These are phyloP conservation scores for Colletotrichum ledebouriae DNA, from an alignment of 2,329 filamentous ascomycete genomes.

Conservation along the genomic window DNA sequence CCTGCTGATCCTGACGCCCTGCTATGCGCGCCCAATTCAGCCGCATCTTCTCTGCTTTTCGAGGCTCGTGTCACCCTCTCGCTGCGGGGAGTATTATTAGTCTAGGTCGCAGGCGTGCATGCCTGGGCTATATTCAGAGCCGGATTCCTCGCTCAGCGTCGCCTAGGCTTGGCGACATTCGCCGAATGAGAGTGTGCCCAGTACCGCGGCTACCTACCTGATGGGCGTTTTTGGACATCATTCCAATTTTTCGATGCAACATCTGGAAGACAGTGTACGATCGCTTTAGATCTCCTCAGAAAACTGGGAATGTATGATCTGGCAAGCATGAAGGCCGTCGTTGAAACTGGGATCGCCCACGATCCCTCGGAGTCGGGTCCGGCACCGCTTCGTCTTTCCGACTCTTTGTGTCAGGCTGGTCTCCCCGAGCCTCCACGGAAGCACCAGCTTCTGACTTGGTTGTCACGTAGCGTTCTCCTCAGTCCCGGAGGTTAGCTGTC, in stretches of 20 bases:
- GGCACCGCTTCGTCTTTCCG: background rate
- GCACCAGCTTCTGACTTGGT: constrained; percentile 8
- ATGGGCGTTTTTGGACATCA: background rate
- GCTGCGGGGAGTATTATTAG: constrained; percentile 8
- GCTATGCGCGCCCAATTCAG: constrained; percentile 16
- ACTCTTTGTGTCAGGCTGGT: background rate
- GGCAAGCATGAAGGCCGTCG: constrained; percentile 1
- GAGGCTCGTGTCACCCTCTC: background rate
- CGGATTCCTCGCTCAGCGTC: constrained; percentile 13
- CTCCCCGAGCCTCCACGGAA: constrained; percentile 3
- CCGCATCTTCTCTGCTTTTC: background rate
- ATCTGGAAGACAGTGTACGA: background rate
- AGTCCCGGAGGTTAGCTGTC: background rate
- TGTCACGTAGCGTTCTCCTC: constrained; percentile 5
- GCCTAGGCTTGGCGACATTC: constrained; percentile 19
- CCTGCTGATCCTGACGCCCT: constrained; percentile 21
- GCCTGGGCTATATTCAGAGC: constrained; percentile 19
- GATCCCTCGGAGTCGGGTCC: background rate
- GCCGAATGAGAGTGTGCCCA: background rate
- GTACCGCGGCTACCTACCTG: constrained; percentile 2
- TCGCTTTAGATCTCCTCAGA: background rate
- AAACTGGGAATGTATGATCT: too few species aligned
- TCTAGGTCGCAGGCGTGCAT: constrained; percentile 1
- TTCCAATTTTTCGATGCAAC: background rate
- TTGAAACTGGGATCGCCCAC: constrained; percentile 2